A percentile compares a stretch with the other conserved stretches of the same genome.
Conservation (phyloP, 2,329 filamentous ascomycete genomes). For the Phaeomoniella chlamydospora region DNA sequence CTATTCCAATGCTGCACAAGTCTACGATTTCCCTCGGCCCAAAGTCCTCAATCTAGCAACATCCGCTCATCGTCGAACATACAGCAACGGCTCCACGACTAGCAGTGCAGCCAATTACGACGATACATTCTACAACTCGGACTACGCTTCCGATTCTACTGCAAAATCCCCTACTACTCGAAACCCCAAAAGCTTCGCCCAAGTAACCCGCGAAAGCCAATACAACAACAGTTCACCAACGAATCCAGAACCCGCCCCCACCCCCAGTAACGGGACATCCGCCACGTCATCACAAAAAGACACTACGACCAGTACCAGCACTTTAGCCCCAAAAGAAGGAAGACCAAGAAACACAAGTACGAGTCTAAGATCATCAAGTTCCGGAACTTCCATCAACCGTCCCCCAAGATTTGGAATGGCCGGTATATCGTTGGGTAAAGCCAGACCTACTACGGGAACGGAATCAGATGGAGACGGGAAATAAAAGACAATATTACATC, state of each 20-base stretch:
- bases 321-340: neutral
- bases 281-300: neutral
- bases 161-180: too few relatives aligned
- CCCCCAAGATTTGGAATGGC: neutral
- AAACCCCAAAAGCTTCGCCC: neutral
- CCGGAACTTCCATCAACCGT: too few relatives aligned
- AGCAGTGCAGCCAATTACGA: neutral
- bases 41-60: neutral
- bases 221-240: neutral
- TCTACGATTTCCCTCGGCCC: neutral
- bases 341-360: neutral
- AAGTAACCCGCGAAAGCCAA: neutral
- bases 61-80: neutral
- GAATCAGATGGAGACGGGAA: neutral
- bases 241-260: too few relatives aligned
- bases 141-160: neutral
- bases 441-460: neutral
- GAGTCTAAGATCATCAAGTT: neutral
- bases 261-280: too few relatives aligned
- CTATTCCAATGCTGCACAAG: conserved; percentile 24
- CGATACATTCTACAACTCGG: neutral
- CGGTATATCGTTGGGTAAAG: neutral
- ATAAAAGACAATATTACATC: too few relatives aligned
- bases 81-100: neutral
- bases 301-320: neutral